Percentiles rank a stretch among this genome's conserved stretches.
Evolutionary conservation across 2,329 filamentous ascomycete species (phyloP).

Genomic region (Fusarium sp.): DNA sequence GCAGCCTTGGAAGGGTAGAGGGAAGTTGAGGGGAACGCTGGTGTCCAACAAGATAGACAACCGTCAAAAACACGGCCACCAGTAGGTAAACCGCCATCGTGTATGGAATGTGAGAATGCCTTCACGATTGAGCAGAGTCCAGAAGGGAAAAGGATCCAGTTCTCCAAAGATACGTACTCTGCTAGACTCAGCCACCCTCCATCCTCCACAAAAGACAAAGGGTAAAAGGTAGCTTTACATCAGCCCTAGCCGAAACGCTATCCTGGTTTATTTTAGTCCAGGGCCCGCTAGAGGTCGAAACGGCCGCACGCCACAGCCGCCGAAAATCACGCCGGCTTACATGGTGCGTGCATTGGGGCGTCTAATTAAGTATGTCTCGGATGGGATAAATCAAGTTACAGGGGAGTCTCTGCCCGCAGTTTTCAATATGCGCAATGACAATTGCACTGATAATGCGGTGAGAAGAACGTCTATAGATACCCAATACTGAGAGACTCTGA

Average conservation of each 20-base stretch:
- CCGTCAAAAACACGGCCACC: not conserved
- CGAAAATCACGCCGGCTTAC: not conserved
- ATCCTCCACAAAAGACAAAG: not conserved
- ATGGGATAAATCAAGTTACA: not conserved
- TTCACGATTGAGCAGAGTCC: not conserved
- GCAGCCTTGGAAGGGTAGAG: constrained; percentile 6
- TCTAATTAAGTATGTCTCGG: not conserved
- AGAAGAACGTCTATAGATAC: constrained; percentile 18
- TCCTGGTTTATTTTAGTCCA: constrained; percentile 1
- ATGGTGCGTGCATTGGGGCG: not conserved
- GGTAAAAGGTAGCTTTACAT: not conserved
- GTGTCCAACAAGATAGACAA: not conserved
- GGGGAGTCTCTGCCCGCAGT: not conserved
- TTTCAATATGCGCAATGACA: not conserved
- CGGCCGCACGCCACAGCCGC: constrained; percentile 17
- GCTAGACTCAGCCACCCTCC: not conserved
- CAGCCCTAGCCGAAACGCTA: constrained; percentile 26
- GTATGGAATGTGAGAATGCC: not conserved
- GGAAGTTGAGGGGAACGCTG: constrained; percentile 11
- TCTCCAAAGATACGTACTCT: constrained; percentile 1
- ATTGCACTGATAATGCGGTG: not conserved
- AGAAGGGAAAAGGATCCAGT: not conserved
- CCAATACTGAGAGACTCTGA: not conserved
- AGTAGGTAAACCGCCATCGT: constrained; percentile 19
- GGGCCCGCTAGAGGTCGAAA: not conserved